Conservation (phyloP, 1,284 basidiomycete genomes). For the Trametes polyzona region DNA sequence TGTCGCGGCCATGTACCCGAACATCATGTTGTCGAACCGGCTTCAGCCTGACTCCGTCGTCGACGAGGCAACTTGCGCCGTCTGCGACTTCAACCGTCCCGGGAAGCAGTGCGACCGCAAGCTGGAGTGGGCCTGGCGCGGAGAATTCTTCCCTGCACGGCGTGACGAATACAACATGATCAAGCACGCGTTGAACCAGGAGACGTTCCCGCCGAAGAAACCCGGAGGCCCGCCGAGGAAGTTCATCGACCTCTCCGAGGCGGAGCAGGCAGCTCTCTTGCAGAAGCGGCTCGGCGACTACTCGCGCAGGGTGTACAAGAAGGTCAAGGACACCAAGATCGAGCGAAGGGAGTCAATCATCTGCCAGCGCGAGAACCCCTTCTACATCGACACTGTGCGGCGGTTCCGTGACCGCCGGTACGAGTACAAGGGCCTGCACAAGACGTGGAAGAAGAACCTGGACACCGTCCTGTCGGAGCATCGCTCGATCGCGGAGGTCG, state of each 20-base stretch:
- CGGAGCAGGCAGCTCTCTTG: slow-evolving; percentile 90
- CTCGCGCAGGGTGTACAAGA: slow-evolving; percentile 98
- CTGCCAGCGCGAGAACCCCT: slow-evolving; percentile 98
- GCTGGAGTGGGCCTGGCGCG: slow-evolving; percentile 98
- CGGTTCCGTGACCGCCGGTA: slow-evolving; percentile 98
- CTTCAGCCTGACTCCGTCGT: slow-evolving; percentile 98
- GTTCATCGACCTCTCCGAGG: slow-evolving; percentile 84
- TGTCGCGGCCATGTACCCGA: slow-evolving; percentile 99
- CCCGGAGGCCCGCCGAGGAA: slow-evolving; percentile 77
- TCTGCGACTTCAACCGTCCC: slow-evolving; percentile 98
- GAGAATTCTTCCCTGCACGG: slow-evolving; percentile 98
- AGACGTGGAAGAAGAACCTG: slow-evolving; percentile 99
- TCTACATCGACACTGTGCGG: slow-evolving; percentile 99
- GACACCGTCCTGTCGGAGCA: slow-evolving; percentile 75
- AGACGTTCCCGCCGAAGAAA: slow-evolving; percentile 86
- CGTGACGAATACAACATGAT: slow-evolving; percentile 99
- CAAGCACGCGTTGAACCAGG: slow-evolving; percentile 94
- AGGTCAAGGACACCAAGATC: slow-evolving; percentile 98
- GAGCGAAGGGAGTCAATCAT: slow-evolving; percentile 95
- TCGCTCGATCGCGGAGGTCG: slow-evolving; percentile 81
- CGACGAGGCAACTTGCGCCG: slow-evolving; percentile 95
- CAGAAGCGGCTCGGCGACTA: slow-evolving; percentile 99
- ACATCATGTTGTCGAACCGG: slow-evolving; percentile 99
- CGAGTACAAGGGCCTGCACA: slow-evolving; percentile 98
- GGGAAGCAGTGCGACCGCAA: slow-evolving; percentile 95